Conservation (phyloP, 805 yeast species). For the Cyberlindnera subsufficiens region DNA sequence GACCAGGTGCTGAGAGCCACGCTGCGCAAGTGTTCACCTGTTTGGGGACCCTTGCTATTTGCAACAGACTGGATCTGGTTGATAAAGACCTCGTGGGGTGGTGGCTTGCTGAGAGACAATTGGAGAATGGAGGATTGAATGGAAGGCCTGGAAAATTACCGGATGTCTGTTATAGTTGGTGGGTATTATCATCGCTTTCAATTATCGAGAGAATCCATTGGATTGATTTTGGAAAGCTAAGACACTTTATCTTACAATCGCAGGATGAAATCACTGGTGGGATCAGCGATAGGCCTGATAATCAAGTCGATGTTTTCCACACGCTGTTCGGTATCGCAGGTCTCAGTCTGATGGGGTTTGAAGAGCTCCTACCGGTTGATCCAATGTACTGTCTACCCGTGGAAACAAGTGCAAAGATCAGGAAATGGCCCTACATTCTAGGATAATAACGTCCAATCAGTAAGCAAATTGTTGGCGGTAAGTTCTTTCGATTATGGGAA, state of each 20-base stretch:
- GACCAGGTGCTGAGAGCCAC: slow-evolving; percentile 94
- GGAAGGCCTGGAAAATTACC: slow-evolving; percentile 96
- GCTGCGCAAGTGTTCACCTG: slow-evolving; percentile 90
- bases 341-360: slow-evolving; percentile 64
- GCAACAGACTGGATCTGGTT: slow-evolving; percentile 44
- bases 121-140: slow-evolving; percentile 81
- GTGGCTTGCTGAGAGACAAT: slow-evolving; percentile 93
- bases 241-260: slow-evolving; percentile 61
- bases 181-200: slow-evolving; percentile 80
- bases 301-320: slow-evolving; percentile 90
- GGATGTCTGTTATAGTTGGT: slow-evolving; percentile 98
- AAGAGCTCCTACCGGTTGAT: slow-evolving; percentile 57
- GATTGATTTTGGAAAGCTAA: slow-evolving; percentile 64
- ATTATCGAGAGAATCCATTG: slow-evolving; percentile 64
- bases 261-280: slow-evolving; percentile 86
- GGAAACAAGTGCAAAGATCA: slow-evolving; percentile 27
- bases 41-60: slow-evolving; percentile 71
- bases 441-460: no score
- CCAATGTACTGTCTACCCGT: slow-evolving; percentile 85
- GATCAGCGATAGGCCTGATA: slow-evolving; percentile 84
- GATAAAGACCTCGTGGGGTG: slow-evolving; percentile 49
- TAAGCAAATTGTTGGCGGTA: no score
- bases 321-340: slow-evolving; percentile 91
- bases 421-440: slow-evolving; percentile 28
- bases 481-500: no score